A percentile compares a stretch with the other conserved stretches of the same genome.
Conservation (phyloP, 2,329 filamentous ascomycete genomes). For the Aspergillus tamarii region DNA sequence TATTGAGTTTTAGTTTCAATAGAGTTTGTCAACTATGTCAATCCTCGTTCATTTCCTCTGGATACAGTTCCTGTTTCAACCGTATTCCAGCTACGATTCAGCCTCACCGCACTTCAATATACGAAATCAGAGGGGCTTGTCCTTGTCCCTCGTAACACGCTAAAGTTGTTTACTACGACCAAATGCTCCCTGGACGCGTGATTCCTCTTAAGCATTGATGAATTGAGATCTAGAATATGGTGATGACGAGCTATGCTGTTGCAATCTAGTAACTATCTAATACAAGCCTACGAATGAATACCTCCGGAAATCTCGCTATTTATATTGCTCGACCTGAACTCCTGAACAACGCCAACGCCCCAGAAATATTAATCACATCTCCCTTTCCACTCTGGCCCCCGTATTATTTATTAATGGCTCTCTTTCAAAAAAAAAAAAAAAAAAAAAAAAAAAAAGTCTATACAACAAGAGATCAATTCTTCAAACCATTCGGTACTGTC, state of each 20-base stretch:
- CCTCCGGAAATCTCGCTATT: neutral
- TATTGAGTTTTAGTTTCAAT: too few relatives aligned
- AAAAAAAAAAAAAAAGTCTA: neutral
- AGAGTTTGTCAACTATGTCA: too few relatives aligned
- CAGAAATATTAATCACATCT: neutral
- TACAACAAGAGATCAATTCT: neutral
- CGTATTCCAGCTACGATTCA: too few relatives aligned
- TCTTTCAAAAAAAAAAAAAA: too few relatives aligned
- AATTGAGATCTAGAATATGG: neutral
- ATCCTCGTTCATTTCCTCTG: too few relatives aligned
- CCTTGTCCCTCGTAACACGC: too few relatives aligned
- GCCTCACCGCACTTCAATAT: too few relatives aligned
- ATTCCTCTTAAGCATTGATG: too few relatives aligned
- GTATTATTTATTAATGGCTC: neutral
- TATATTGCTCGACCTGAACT: neutral
- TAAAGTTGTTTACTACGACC: too few relatives aligned
- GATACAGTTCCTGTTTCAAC: too few relatives aligned
- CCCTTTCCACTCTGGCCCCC: neutral
- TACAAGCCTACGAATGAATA: neutral
- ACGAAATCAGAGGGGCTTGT: too few relatives aligned
- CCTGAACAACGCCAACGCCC: neutral
- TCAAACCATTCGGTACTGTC: neutral
- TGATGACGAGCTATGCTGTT: neutral
- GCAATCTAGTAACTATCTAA: neutral
- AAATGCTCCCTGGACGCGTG: too few relatives aligned